phyloP scores from a whole-genome alignment of 78 protist genomes.

The Trichosphaerium sp. region DNA sequence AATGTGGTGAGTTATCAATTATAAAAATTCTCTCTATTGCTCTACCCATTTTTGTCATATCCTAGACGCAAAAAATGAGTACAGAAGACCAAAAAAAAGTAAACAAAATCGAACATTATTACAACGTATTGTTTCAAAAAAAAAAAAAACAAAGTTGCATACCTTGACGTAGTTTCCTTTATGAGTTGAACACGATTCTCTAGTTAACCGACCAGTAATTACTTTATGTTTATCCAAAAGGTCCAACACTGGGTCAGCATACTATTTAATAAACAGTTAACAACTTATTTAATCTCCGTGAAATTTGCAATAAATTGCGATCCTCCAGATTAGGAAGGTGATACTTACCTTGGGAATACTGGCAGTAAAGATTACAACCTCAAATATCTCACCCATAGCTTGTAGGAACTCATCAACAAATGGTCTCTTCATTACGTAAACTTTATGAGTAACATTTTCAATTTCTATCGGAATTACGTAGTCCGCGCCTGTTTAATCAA shows the following conservation, averaged over 20 bases:
- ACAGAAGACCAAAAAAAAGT: not conserved
- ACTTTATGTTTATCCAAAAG: conserved; percentile 50
- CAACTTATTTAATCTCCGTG: not conserved
- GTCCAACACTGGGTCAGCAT: conserved; percentile 87
- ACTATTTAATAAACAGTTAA: conserved; percentile 16
- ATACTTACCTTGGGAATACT: conserved; percentile 28
- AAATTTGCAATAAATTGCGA: not conserved
- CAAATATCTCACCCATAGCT: conserved; percentile 38
- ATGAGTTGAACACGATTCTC: conserved; percentile 57
- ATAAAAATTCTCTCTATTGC: conserved; percentile 52
- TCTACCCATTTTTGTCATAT: conserved; percentile 56
- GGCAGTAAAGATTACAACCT: conserved; percentile 86
- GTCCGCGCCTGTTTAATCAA: no score
- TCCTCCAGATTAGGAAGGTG: not conserved
- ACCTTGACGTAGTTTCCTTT: conserved; percentile 61
- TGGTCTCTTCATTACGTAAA: conserved; percentile 78
- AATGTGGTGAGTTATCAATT: conserved; percentile 72
- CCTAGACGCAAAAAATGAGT: not conserved
- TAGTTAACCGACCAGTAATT: conserved; percentile 49
- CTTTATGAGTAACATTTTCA: conserved; percentile 43
- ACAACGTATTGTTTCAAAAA: not conserved
- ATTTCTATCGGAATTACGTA: conserved; percentile 57
- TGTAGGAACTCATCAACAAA: conserved; percentile 64
- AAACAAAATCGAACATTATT: not conserved
- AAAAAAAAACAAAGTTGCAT: not conserved